Percentiles rank a stretch among this genome's conserved stretches.
phyloP scores from a whole-genome alignment of 2,329 filamentous ascomycete genomes.

The Albophoma yamanashiensis region DNA sequence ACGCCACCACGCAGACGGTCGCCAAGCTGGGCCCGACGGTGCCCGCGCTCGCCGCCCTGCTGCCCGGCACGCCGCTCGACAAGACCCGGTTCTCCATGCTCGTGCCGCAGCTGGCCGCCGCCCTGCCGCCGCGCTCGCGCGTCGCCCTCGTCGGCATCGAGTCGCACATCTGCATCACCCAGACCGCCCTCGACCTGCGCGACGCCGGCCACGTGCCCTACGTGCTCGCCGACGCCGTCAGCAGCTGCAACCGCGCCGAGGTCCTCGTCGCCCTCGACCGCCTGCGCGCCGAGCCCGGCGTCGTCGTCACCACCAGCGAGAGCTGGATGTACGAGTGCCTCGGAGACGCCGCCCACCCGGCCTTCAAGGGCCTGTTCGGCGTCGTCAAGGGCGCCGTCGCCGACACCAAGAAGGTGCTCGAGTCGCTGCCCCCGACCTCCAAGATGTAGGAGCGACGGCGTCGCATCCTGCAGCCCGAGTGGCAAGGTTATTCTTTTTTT shows the following conservation, averaged over 20 bases:
- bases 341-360: slow-evolving; percentile 63
- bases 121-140: slow-evolving; percentile 31
- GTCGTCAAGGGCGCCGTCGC: slow-evolving; percentile 68
- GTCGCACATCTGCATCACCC: slow-evolving; percentile 86
- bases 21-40: slow-evolving; percentile 73
- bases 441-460: slow-evolving; percentile 32
- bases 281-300: slow-evolving; percentile 60
- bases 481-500: background rate
- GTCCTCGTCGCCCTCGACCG: slow-evolving; percentile 67
- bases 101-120: slow-evolving; percentile 50
- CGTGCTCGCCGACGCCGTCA: slow-evolving; percentile 80
- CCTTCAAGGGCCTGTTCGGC: slow-evolving; percentile 63
- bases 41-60: slow-evolving; percentile 50
- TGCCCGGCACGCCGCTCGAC: slow-evolving; percentile 53
- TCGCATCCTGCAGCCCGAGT: background rate
- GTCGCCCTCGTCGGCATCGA: slow-evolving; percentile 86
- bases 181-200: slow-evolving; percentile 78
- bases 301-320: slow-evolving; percentile 76
- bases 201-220: slow-evolving; percentile 70
- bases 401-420: slow-evolving; percentile 59
- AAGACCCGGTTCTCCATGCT: slow-evolving; percentile 90
- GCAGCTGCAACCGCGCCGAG: slow-evolving; percentile 76
- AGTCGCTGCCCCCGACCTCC: slow-evolving; percentile 47
- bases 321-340: slow-evolving; percentile 82
- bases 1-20: slow-evolving; percentile 77